Evolutionary conservation across 2,329 filamentous ascomycete species (phyloP).

Genomic region (Sclerotinia minor): DNA sequence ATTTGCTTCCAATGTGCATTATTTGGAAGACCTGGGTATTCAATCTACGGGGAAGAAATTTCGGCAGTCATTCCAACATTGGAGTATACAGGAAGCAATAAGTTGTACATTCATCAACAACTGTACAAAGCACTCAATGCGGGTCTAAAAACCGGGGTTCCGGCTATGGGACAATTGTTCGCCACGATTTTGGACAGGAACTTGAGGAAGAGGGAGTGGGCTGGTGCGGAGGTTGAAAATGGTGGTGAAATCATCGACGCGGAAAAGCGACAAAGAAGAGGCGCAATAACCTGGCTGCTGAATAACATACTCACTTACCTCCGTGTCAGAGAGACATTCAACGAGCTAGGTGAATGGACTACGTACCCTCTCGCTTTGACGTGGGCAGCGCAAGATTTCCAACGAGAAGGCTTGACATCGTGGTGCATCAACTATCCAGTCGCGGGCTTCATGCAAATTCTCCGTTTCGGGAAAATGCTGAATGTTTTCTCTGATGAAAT

Average conservation of each 20-base stretch:
- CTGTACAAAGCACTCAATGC: background rate
- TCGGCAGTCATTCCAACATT: background rate
- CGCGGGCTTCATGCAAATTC: background rate
- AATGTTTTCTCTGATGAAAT: background rate
- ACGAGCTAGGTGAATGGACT: background rate
- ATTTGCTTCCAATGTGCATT: conserved; percentile 12
- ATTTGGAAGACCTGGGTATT: background rate
- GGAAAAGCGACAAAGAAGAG: background rate
- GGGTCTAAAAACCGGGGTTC: background rate
- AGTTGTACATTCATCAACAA: background rate
- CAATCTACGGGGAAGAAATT: background rate
- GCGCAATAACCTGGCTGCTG: background rate
- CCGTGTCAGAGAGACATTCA: background rate
- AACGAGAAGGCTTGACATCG: background rate
- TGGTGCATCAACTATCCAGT: conserved; percentile 11
- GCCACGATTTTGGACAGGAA: background rate
- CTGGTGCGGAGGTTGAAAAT: background rate
- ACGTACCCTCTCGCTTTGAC: background rate
- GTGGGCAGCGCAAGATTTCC: background rate
- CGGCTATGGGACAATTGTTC: conserved; percentile 2
- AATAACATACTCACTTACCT: background rate
- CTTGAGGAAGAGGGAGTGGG: background rate
- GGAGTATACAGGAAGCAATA: background rate
- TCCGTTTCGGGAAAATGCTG: background rate
- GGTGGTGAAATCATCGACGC: background rate